A percentile compares a stretch with the other conserved stretches of the same genome.
Conservation (phyloP, 106 monocot species). For the Xerophyta viscosa region DNA sequence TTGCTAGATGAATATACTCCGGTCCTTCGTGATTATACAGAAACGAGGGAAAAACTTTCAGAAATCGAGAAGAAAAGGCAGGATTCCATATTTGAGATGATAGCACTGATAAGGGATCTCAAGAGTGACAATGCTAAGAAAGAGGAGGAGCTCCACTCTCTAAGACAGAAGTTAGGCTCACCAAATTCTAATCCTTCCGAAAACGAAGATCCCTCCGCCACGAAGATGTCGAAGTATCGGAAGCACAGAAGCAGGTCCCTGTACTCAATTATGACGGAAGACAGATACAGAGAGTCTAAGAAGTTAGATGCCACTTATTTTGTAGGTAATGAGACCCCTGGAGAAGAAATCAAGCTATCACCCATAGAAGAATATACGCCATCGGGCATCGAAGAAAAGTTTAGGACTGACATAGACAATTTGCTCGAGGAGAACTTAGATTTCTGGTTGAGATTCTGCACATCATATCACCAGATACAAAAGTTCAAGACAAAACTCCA, state of each 20-base stretch:
- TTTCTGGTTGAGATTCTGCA: slow-evolving; percentile 89
- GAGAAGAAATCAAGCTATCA: neutral
- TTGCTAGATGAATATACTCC: slow-evolving; percentile 27
- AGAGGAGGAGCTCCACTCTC: slow-evolving; percentile 27
- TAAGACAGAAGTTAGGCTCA: slow-evolving; percentile 17
- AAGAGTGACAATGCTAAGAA: slow-evolving; percentile 21
- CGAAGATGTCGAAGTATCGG: neutral
- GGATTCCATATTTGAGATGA: slow-evolving; percentile 15
- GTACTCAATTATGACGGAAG: neutral
- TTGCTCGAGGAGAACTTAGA: slow-evolving; percentile 83
- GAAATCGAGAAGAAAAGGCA: slow-evolving; percentile 27
- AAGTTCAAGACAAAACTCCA: slow-evolving; percentile 33
- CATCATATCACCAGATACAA: slow-evolving; percentile 79
- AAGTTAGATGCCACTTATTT: slow-evolving; percentile 2
- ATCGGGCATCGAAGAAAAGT: slow-evolving; percentile 49
- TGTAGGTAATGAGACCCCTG: neutral
- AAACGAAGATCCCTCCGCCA: neutral
- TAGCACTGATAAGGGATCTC: slow-evolving; percentile 22
- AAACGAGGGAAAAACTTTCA: slow-evolving; percentile 21
- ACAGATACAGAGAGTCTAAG: neutral
- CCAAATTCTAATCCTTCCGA: neutral
- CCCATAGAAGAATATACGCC: neutral
- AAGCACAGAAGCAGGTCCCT: neutral
- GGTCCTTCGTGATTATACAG: slow-evolving; percentile 31
- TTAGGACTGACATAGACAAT: slow-evolving; percentile 68